Conservation (phyloP, 495 filamentous ascomycete species). For the Daldinia decipiens region DNA sequence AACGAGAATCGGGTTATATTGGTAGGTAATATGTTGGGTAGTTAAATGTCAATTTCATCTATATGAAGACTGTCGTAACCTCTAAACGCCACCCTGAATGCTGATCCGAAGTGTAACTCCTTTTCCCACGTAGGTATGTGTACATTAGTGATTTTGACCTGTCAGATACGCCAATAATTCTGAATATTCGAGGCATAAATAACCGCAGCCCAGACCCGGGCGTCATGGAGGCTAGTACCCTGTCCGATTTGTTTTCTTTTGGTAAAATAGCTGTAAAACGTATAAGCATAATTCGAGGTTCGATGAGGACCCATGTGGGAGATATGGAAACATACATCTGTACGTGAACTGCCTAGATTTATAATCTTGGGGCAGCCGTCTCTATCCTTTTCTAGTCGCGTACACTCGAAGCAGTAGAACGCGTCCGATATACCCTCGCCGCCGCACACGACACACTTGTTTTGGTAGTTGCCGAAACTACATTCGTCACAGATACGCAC, state of each 20-base stretch:
- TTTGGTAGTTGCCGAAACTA: constrained; percentile 99
- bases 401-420: constrained; percentile 99
- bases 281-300: constrained; percentile 42
- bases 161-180: constrained; percentile 4
- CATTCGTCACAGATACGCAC: constrained; percentile 99
- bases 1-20: constrained; percentile 21
- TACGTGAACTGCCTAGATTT: constrained; percentile 92
- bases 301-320: not conserved
- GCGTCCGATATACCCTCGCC: constrained; percentile 98
- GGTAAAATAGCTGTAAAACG: constrained; percentile 57
- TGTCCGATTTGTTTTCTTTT: constrained; percentile 65
- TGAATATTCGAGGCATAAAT: constrained; percentile 5
- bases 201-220: constrained; percentile 53
- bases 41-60: constrained; percentile 25
- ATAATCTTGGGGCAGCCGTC: constrained; percentile 99
- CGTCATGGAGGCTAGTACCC: constrained; percentile 53
- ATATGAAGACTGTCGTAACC: constrained; percentile 27
- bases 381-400: constrained; percentile 93
- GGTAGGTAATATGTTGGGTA: constrained; percentile 8
- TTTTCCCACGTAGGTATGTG: not conserved
- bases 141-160: constrained; percentile 12
- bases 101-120: constrained; percentile 25
- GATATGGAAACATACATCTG: constrained; percentile 74
- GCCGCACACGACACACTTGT: constrained; percentile 99
- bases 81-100: constrained; percentile 45